Base-by-base conservation (phyloP, 306 rosid genomes). In the Vachellia pachyceras region DNA sequence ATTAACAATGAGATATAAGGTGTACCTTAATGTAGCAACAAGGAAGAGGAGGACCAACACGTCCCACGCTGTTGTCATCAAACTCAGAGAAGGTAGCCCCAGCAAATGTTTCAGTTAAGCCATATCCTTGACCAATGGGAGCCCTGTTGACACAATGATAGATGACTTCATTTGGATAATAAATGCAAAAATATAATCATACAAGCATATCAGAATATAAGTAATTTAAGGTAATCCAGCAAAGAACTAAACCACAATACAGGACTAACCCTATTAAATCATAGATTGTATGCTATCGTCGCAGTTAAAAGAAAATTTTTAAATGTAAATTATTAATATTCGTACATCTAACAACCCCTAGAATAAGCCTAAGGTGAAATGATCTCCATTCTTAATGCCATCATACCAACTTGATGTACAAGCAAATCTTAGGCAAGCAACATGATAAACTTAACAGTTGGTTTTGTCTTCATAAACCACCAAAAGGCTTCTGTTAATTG, bases 51-150 rank as follows among this genome's bases (percentile, higher is more conserved):
- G 99, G 99, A 57, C 99, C 99, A 82, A 95, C 97, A 65, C 97
- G 99, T 20, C 99, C 99, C 81, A 91, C 99, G 36, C 87, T 81
- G 55, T 79, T 65, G 89, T 95, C 99, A 72, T 95, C 99, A 83
- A 81, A 83, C 84, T 95, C 97, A 10, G 97, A 90, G 87, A 95
- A 92, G 20, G 97, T 75, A 84, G 94, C 98, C 75, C 98, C 99
- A 60, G 97, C 99, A 91, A 93, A 95, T 78, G 99, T 95, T 89
- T 95, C 99, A 15, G 97, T 95, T 89, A 92, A 87, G 79, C 99
- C 99, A 86, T 92, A 95, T 84, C 85, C 99, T 91, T 95, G 99
- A 63, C 99, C 99, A 37, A 95, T 84, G 58, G 97, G 97, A 84
- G 97, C 90, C 86, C 99, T 95, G 76, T 77, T 44, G 7, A 86